phyloP scores from a whole-genome alignment of 2,329 filamentous ascomycete genomes.

The Fusarium pilosicola region DNA sequence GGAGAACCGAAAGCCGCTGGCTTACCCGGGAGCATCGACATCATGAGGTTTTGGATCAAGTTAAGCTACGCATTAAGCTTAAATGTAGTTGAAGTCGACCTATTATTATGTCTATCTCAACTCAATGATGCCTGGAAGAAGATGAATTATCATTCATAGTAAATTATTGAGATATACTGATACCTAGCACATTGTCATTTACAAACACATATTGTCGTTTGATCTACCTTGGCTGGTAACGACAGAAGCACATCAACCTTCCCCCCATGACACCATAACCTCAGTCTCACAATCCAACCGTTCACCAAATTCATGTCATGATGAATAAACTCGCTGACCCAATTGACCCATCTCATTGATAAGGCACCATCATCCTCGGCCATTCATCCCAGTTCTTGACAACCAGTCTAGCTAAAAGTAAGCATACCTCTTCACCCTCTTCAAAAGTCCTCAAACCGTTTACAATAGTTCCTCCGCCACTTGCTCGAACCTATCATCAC shows the following conservation, averaged over 20 bases:
- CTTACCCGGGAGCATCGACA: conserved; percentile 18
- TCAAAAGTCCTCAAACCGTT: not conserved
- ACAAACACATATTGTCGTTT: accelerated
- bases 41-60: not conserved
- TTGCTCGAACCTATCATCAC: conserved; percentile 26
- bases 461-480: conserved; percentile 39
- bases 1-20: conserved; percentile 3
- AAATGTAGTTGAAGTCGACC: not conserved
- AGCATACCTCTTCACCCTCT: not conserved
- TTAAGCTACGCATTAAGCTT: conserved; percentile 22
- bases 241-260: not conserved
- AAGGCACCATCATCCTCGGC: not conserved
- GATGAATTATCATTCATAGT: not conserved
- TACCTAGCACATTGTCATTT: not conserved
- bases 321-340: not conserved
- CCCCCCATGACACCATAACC: not conserved
- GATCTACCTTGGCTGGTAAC: not conserved
- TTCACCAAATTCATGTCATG: not conserved
- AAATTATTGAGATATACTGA: not conserved
- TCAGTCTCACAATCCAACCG: not conserved
- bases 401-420: not conserved
- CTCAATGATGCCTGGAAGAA: not conserved
- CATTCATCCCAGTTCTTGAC: not conserved
- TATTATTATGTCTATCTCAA: not conserved
- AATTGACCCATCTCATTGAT: not conserved